Percentiles rank a stretch among this genome's conserved stretches.
These are phyloP conservation scores for Suillus plorans DNA, from an alignment of 768 basidiomycete species.

Conservation along the genomic window DNA sequence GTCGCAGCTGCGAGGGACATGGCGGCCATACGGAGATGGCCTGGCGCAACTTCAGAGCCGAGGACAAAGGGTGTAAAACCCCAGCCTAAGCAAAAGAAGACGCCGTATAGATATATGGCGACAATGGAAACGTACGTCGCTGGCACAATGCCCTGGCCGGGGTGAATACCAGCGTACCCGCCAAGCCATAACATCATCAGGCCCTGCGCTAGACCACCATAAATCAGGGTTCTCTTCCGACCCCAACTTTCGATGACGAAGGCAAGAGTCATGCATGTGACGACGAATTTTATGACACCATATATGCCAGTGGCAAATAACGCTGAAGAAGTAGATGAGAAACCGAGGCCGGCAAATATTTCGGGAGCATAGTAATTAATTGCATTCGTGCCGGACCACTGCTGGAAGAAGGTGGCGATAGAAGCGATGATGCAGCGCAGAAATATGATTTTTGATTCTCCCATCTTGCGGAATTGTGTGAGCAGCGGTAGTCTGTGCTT, in stretches of 20 bases:
- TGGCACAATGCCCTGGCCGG: constrained; percentile 22
- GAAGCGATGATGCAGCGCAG: constrained; percentile 33
- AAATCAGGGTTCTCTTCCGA: constrained; percentile 36
- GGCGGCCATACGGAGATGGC: constrained; percentile 33
- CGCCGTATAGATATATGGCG: constrained; percentile 36
- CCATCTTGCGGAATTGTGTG: background rate
- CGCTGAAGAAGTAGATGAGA: constrained; percentile 29
- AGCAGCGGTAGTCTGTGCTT: background rate
- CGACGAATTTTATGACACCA: constrained; percentile 39
- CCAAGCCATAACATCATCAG: constrained; percentile 40
- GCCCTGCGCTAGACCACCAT: constrained; percentile 36
- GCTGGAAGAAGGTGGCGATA: constrained; percentile 36
- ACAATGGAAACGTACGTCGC: constrained; percentile 35
- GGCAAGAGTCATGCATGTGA: constrained; percentile 29
- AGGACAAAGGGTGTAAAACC: constrained; percentile 35
- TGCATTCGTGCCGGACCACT: constrained; percentile 43
- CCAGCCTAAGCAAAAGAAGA: constrained; percentile 37
- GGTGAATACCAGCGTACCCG: constrained; percentile 31
- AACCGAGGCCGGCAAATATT: constrained; percentile 37
- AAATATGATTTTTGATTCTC: constrained; percentile 17
- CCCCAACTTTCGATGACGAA: constrained; percentile 41
- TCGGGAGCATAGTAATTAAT: constrained; percentile 41
- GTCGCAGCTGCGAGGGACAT: constrained; percentile 31
- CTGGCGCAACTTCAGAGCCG: constrained; percentile 35
- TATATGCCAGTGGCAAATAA: constrained; percentile 42